These are phyloP conservation scores for Tetrapyrgos nigripes DNA, from an alignment of 1,284 basidiomycete species.

Conservation along the genomic window DNA sequence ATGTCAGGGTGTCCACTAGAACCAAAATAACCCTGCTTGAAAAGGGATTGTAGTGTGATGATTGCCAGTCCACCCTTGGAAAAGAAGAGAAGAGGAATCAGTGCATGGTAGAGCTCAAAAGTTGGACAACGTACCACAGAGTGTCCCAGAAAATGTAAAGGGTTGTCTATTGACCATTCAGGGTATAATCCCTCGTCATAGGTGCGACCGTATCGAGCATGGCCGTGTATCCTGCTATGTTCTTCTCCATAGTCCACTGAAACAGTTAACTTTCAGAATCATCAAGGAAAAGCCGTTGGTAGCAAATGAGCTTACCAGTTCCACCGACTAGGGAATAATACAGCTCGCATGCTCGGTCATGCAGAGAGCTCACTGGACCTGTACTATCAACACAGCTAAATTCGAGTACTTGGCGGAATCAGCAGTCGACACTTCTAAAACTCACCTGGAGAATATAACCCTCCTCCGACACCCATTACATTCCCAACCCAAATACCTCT, in stretches of 20 bases:
- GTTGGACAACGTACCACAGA: conserved; percentile 46
- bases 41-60: conserved; percentile 51
- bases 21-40: conserved; percentile 50
- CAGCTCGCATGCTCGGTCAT: conserved; percentile 65
- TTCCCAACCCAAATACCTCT: conserved; percentile 39
- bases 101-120: background rate
- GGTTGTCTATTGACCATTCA: conserved; percentile 48
- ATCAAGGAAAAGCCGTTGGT: background rate
- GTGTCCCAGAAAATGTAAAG: conserved; percentile 62
- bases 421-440: no score
- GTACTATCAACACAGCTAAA: conserved; percentile 36
- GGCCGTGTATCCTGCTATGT: conserved; percentile 41
- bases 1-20: conserved; percentile 45
- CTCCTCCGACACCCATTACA: conserved; percentile 28
- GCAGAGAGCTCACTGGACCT: conserved; percentile 59
- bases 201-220: conserved; percentile 52
- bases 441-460: conserved; percentile 46
- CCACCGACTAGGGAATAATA: conserved; percentile 60
- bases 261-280: background rate
- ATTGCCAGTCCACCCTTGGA: conserved; percentile 56
- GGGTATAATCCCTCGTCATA: conserved; percentile 51
- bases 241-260: conserved; percentile 30
- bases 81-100: background rate
- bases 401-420: background rate
- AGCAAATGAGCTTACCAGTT: conserved; percentile 36